Percentiles rank a stretch among this genome's conserved stretches.
Conservation (phyloP, 768 basidiomycete genomes). For the Rhodotorula babjevae region DNA sequence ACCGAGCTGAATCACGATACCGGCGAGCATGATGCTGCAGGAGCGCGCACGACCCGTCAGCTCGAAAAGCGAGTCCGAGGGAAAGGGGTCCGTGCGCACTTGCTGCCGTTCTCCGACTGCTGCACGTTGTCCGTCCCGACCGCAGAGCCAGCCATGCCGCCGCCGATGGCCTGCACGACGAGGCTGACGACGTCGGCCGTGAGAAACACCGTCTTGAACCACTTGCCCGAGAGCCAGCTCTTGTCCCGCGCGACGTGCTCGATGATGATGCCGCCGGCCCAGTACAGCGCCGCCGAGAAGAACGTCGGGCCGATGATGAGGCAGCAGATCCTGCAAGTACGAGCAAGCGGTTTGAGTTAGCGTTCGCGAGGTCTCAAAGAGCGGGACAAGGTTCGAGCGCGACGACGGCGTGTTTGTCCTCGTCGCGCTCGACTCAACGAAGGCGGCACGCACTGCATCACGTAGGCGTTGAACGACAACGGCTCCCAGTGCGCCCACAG, state of each 20-base stretch:
- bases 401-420: not conserved
- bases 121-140: not conserved
- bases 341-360: not conserved
- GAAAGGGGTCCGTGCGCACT: not conserved
- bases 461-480: not conserved
- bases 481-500: conserved; percentile 6
- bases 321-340: conserved; percentile 16
- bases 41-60: not conserved
- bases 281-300: conserved; percentile 30
- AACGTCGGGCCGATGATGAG: conserved; percentile 35
- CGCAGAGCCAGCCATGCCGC: conserved; percentile 17
- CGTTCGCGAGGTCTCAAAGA: not conserved
- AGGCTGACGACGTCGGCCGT: conserved; percentile 28
- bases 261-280: conserved; percentile 21
- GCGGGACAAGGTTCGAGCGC: too few relatives aligned
- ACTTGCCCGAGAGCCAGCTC: conserved; percentile 10
- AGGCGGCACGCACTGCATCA: not conserved
- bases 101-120: conserved; percentile 1
- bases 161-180: conserved; percentile 31
- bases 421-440: not conserved
- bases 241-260: not conserved
- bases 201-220: conserved; percentile 29
- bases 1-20: conserved; percentile 4
- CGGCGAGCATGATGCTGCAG: conserved; percentile 4
- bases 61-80: not conserved